Conservation (phyloP, 2,329 filamentous ascomycete species). For the Alternaria sp. region DNA sequence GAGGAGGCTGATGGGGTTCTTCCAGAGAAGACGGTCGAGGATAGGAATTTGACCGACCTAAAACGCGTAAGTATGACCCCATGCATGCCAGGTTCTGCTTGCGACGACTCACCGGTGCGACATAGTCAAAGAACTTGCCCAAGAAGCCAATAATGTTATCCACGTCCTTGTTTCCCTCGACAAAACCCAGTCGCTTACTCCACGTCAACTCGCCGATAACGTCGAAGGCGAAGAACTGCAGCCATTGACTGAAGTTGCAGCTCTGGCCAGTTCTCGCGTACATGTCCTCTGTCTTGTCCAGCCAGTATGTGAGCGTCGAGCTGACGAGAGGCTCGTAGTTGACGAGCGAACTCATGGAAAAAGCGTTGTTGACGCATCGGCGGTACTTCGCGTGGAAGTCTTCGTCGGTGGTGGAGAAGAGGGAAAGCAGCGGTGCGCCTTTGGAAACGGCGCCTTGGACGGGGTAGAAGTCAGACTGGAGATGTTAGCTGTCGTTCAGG, state of each 20-base stretch:
- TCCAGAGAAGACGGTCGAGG: slow-evolving; percentile 72
- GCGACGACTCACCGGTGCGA: slow-evolving; percentile 64
- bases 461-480: slow-evolving; percentile 77
- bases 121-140: slow-evolving; percentile 70
- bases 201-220: slow-evolving; percentile 81
- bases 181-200: slow-evolving; percentile 75
- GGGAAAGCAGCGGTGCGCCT: slow-evolving; percentile 70
- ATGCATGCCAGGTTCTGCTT: not conserved
- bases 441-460: slow-evolving; percentile 76
- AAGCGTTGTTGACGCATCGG: slow-evolving; percentile 76
- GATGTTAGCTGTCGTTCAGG: not conserved
- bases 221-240: slow-evolving; percentile 83
- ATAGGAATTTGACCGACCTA: slow-evolving; percentile 76
- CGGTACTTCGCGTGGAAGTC: slow-evolving; percentile 77
- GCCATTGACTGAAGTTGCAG: slow-evolving; percentile 73
- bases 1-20: slow-evolving; percentile 75
- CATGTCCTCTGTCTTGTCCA: slow-evolving; percentile 56
- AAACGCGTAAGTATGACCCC: slow-evolving; percentile 12
- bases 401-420: slow-evolving; percentile 79
- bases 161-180: slow-evolving; percentile 76
- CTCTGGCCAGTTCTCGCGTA: slow-evolving; percentile 51
- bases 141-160: slow-evolving; percentile 75
- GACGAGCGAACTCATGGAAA: slow-evolving; percentile 77
- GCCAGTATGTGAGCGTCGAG: slow-evolving; percentile 73
- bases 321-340: slow-evolving; percentile 83